Evolutionary conservation across 148 eudicot species (phyloP).

Genomic region (Vaccinium corymbosum): DNA sequence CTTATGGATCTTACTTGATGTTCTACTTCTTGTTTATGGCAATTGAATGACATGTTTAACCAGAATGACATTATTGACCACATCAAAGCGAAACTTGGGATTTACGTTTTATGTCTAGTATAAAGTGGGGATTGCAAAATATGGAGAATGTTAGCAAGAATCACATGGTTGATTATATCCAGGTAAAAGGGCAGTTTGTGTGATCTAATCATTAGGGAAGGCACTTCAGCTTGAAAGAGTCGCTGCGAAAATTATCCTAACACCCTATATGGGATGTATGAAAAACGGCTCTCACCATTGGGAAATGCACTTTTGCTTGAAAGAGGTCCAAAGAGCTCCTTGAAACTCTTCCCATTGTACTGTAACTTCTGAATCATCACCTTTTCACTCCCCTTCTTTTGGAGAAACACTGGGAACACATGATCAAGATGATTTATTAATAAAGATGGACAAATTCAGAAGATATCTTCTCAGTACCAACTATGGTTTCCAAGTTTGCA

Average conservation of each 20-base stretch:
- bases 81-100: neutral
- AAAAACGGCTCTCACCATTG: neutral
- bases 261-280: neutral
- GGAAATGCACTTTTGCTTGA: neutral
- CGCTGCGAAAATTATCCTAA: neutral
- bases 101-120: neutral
- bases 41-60: neutral
- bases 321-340: neutral
- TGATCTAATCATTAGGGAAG: neutral
- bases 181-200: neutral
- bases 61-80: constrained; percentile 7
- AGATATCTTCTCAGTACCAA: neutral
- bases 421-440: neutral
- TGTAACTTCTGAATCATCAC: neutral
- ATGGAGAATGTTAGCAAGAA: neutral
- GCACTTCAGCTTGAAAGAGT: neutral
- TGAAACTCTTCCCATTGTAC: neutral
- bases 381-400: neutral
- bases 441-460: neutral
- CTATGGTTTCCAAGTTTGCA: neutral
- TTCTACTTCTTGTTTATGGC: neutral
- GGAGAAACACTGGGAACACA: neutral
- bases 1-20: neutral
- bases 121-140: neutral
- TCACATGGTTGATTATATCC: neutral